Evolutionary conservation across 495 filamentous ascomycete genomes (phyloP).

Genomic region (Penicillium turbatum): DNA sequence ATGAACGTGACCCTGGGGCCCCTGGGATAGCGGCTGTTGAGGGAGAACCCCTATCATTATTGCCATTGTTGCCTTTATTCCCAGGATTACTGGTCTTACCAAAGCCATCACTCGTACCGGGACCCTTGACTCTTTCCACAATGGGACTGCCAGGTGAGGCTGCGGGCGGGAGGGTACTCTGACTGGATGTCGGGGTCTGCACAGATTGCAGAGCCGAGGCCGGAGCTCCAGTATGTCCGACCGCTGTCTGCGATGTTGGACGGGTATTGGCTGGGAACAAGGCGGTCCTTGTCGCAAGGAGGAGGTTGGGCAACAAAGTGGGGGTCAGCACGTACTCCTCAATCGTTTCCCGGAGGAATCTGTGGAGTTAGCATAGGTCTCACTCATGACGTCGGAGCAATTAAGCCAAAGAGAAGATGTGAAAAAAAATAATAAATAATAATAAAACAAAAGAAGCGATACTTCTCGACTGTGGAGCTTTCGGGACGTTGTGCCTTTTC

Average conservation of each 20-base stretch:
- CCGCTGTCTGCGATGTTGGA: constrained; percentile 24
- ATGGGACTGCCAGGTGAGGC: constrained; percentile 1
- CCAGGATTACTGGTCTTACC: constrained; percentile 10
- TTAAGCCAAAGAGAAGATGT: constrained; percentile 3
- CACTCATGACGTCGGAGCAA: constrained; percentile 20
- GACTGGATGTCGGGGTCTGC: constrained; percentile 22
- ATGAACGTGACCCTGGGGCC: background rate
- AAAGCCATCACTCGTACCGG: constrained; percentile 13
- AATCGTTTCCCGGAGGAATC: constrained; percentile 71
- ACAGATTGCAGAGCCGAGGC: constrained; percentile 30
- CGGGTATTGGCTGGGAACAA: constrained; percentile 76
- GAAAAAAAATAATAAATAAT: constrained; percentile 12
- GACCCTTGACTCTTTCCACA: constrained; percentile 3
- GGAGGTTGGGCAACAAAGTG: constrained; percentile 64
- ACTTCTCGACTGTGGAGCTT: constrained; percentile 24
- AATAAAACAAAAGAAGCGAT: constrained; percentile 10
- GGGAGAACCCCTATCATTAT: constrained; percentile 18
- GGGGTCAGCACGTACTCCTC: constrained; percentile 61
- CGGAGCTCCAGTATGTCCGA: constrained; percentile 20
- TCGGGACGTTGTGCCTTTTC: constrained; percentile 13
- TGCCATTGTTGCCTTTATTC: constrained; percentile 3
- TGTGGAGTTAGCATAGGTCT: constrained; percentile 38
- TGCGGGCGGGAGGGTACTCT: constrained; percentile 12
- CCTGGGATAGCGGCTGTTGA: background rate
- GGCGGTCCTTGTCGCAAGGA: constrained; percentile 64